Base-by-base conservation (phyloP, 1,284 basidiomycete species). In the Sporisorium reilianum region DNA sequence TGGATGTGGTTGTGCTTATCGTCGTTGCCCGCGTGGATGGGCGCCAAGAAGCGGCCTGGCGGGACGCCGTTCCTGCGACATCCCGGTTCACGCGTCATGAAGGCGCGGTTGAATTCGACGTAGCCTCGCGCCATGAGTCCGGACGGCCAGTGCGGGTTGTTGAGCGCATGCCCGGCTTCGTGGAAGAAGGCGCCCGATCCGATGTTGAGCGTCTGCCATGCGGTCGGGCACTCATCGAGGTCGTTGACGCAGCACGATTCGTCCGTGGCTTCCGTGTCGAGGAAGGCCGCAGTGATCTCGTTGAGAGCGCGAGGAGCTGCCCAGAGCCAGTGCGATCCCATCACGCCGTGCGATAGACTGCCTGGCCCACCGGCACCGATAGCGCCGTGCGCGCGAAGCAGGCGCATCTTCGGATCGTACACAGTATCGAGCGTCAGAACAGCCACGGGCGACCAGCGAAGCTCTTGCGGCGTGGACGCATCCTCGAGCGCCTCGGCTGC, bases 271-370 rank as follows among this genome's bases (percentile, higher is more conserved):
- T 64, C 65, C 20, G 63, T 61, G 32, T 78, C 74, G 16, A 75
- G 58, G 23, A 77, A 77, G 0, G 68, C 63, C 5, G 32, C 22
- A 1, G 75, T 75, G 40, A 79, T 62, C 20, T 58, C 45, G 20
- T 45, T 34, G 20, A 79, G 54, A 3, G 59, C 45, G 6, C 44
- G 54, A 1, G 75, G 75, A 14, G 78, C 78, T 2, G 75, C 64
- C 75, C 75, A 77, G 11, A 77, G 54, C 77, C 77, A 79, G 32
- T 79, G 77, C 34, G 59, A 64, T 0, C 77, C 77, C 75, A 77
- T 77, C 14, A 79, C 77, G 22, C 75, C 75, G 20, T 67, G 52
- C 18, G 64, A 65, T 16, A 58, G 53, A 8, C 42, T 18, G 6
- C 64, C 73, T 1, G 69, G 58, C 23, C 64, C 76, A 7, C 63